These are phyloP conservation scores for Myochromella boudieri DNA, from an alignment of 768 basidiomycete genomes.

Conservation along the genomic window DNA sequence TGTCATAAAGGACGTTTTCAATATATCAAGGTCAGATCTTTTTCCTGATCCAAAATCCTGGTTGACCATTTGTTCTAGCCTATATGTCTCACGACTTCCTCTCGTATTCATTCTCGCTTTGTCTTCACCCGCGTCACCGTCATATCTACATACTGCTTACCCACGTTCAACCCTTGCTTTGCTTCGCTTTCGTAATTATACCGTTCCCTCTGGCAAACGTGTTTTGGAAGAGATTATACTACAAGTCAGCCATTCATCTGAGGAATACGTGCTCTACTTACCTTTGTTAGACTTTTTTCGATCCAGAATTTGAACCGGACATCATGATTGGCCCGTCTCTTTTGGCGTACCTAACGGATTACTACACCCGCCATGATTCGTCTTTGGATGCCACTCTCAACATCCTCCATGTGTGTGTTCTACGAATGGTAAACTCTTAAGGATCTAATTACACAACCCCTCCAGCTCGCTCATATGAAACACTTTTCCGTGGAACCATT, in stretches of 20 bases:
- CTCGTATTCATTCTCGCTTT: conserved; percentile 65
- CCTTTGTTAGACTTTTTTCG: conserved; percentile 60
- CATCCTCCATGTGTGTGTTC: conserved; percentile 54
- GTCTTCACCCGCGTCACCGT: conserved; percentile 53
- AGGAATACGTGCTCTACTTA: not conserved
- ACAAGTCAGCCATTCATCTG: conserved; percentile 38
- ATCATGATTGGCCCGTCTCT: conserved; percentile 59
- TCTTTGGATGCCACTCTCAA: conserved; percentile 59
- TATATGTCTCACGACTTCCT: conserved; percentile 52
- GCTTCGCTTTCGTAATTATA: conserved; percentile 52
- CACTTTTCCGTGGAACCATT: conserved; percentile 66
- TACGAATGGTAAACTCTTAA: too few relatives aligned
- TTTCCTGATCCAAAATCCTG: not conserved
- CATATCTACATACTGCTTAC: conserved; percentile 61
- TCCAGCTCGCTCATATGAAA: conserved; percentile 63
- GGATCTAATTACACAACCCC: not conserved
- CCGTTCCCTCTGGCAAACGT: conserved; percentile 45
- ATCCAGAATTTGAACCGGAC: conserved; percentile 55
- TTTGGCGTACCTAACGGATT: conserved; percentile 57
- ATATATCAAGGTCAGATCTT: conserved; percentile 63
- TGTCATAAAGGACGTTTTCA: conserved; percentile 67
- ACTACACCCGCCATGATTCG: conserved; percentile 52
- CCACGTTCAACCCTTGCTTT: conserved; percentile 58
- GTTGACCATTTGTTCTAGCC: conserved; percentile 36
- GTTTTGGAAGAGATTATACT: conserved; percentile 55